Conservation (phyloP, 257 asterid genomes). For the Rauvolfia tetraphylla region DNA sequence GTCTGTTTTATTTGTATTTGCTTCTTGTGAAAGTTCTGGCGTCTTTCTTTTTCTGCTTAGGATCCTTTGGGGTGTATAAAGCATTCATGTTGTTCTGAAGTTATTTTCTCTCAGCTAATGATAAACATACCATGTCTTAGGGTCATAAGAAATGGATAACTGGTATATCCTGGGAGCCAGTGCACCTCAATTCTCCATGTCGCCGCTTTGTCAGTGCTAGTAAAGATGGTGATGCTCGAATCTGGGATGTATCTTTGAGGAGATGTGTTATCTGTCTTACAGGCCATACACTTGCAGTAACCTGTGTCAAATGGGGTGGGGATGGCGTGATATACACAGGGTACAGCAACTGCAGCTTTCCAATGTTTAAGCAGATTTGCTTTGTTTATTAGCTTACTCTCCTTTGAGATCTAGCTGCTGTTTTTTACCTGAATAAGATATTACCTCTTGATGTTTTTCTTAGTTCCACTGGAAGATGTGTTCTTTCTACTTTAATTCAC, state of each 20-base stretch:
- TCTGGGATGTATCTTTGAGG: constrained; percentile 79
- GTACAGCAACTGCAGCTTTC: constrained; percentile 36
- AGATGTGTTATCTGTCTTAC: constrained; percentile 69
- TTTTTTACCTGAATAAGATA: not conserved
- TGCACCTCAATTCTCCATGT: constrained; percentile 82
- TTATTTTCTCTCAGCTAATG: not conserved
- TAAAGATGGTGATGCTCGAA: constrained; percentile 99
- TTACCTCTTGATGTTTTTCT: not conserved
- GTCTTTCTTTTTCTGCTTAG: not conserved
- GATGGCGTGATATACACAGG: constrained; percentile 94
- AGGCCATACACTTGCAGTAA: constrained; percentile 91
- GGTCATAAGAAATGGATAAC: constrained; percentile 99
- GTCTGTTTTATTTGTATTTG: not conserved
- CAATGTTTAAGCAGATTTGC: not conserved
- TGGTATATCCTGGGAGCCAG: constrained; percentile 97
- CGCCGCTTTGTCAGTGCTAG: constrained; percentile 95
- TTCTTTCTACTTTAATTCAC: not conserved
- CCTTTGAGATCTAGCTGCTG: not conserved
- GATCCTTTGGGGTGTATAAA: not conserved
- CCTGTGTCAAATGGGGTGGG: constrained; percentile 99
- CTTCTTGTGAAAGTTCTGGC: not conserved
- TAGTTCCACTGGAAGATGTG: not conserved
- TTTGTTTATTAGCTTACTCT: not conserved
- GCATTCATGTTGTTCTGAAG: not conserved
- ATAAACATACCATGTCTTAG: constrained; percentile 38